Conservation (phyloP, 441 rosid species). For the Pelargonium exstipulatum region DNA sequence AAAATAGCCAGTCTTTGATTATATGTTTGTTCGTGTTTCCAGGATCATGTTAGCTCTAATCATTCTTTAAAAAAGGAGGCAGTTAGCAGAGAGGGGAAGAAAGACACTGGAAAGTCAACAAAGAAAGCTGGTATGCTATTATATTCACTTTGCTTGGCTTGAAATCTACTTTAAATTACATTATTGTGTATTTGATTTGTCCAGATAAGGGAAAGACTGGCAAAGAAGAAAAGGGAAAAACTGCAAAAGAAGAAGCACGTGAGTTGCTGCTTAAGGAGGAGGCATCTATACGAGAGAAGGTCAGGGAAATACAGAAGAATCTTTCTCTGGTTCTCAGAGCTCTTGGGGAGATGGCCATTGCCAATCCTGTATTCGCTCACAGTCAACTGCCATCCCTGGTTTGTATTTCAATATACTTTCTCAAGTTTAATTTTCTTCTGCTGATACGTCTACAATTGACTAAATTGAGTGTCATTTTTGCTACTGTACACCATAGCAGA, state of each 20-base stretch:
- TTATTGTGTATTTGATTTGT: conserved; percentile 15
- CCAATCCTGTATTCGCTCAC: conserved; percentile 94
- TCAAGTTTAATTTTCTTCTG: not conserved
- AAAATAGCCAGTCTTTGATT: conserved; percentile 11
- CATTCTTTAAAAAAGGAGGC: conserved; percentile 60
- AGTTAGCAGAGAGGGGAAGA: conserved; percentile 63
- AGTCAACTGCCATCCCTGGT: conserved; percentile 94
- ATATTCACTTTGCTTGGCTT: conserved; percentile 3
- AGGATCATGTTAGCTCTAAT: conserved; percentile 49
- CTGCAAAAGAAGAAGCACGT: conserved; percentile 96
- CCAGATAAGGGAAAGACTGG: conserved; percentile 47
- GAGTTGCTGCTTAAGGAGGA: conserved; percentile 91
- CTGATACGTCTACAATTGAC: not conserved
- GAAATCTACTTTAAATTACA: conserved; percentile 2
- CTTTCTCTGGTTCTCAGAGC: conserved; percentile 71
- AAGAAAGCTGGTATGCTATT: conserved; percentile 69
- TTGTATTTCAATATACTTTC: conserved; percentile 27
- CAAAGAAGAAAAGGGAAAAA: conserved; percentile 76
- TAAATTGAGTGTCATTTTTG: not conserved
- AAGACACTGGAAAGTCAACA: conserved; percentile 53
- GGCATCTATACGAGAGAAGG: conserved; percentile 68
- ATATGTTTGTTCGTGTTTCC: conserved; percentile 18
- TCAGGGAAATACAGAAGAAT: conserved; percentile 53
- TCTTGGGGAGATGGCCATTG: conserved; percentile 83
- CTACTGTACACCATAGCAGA: not conserved